Base-by-base conservation (phyloP, 2,329 filamentous ascomycete species). In the Diplodia sapinea region DNA sequence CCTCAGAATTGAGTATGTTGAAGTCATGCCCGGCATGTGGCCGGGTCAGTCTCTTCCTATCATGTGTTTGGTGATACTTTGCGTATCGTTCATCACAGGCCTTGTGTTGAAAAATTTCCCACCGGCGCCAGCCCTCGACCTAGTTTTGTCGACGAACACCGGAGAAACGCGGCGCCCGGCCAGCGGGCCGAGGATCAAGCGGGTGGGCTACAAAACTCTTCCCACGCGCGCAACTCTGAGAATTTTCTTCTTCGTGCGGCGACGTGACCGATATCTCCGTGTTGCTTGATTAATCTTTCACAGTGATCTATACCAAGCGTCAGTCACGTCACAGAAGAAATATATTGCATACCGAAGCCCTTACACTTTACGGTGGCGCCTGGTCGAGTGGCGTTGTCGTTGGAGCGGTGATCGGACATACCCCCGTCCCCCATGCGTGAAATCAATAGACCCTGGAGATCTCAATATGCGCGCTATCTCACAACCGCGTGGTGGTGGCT, bases 241-340 rank as follows among this genome's bases (percentile, higher is more conserved):
- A 77, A 81, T 87, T 86, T 84, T 82, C 82, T 85, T 86, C 88
- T 85, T 92, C 84, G 89, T 93, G 91, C 90, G 90, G 91, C 90
- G 88, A 74, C 88, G 89, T 87, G 85, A 89, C 86, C 82, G 81
- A 83, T 87, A 87, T 86, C 87, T 38, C 90, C 90, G 88, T 91
- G 89, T 93, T 93, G 90, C 90, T 91, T 89, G 86, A 84, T 84
- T 89, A 81, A 57, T 65, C 62, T n/a, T 33, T 59, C 17, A 11
- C 66, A 26, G 55, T 63, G 66, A 51, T 68, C 59, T 81, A 78
- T 55, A 36, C 29, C 81, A 88, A 88, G 90, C 89, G 91, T 93
- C 91, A 88, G 87, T 90, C 87, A 86, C 87, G 89, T 88, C 89
- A 86, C 86, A 94, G 91, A 83, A 71, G 68, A 72, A 81, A 81